Conservation (phyloP, 257 asterid species). For the Solanum gracilifrons region DNA sequence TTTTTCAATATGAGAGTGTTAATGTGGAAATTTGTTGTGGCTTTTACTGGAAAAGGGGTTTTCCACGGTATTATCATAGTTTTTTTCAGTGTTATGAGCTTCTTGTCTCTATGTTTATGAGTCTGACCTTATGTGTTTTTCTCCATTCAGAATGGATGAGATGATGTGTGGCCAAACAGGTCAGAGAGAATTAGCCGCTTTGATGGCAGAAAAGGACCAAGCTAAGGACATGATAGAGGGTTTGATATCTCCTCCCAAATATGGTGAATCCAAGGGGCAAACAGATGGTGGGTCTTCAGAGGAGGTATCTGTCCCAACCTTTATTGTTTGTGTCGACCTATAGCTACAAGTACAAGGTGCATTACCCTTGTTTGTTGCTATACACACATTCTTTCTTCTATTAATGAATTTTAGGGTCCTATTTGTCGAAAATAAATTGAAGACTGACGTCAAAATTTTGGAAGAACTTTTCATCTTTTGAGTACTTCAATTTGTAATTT, state of each 20-base stretch:
- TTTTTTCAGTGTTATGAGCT: not conserved
- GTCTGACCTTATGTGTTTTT: slow-evolving; percentile 3
- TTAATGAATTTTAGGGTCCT: not conserved
- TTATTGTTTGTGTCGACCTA: not conserved
- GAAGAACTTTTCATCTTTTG: not conserved
- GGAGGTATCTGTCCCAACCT: slow-evolving; percentile 35
- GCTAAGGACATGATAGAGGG: slow-evolving; percentile 33
- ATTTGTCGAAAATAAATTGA: not conserved
- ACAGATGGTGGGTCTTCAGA: slow-evolving; percentile 36
- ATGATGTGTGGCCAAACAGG: slow-evolving; percentile 78
- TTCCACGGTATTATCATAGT: not conserved
- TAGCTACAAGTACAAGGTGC: not conserved
- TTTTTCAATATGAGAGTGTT: not conserved
- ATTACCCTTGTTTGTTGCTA: not conserved
- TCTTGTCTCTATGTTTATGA: not conserved
- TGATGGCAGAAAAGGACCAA: slow-evolving; percentile 35
- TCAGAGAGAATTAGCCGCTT: slow-evolving; percentile 52
- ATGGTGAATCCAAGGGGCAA: slow-evolving; percentile 27
- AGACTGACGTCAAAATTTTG: not conserved
- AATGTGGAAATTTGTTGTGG: not conserved
- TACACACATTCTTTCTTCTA: not conserved
- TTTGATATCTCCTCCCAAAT: slow-evolving; percentile 22
- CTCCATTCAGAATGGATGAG: slow-evolving; percentile 75
- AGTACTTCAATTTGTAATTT: not conserved
- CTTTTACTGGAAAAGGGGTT: not conserved